Conservation (phyloP, 2,329 filamentous ascomycete species). For the Paraconiothyrium brasiliense region DNA sequence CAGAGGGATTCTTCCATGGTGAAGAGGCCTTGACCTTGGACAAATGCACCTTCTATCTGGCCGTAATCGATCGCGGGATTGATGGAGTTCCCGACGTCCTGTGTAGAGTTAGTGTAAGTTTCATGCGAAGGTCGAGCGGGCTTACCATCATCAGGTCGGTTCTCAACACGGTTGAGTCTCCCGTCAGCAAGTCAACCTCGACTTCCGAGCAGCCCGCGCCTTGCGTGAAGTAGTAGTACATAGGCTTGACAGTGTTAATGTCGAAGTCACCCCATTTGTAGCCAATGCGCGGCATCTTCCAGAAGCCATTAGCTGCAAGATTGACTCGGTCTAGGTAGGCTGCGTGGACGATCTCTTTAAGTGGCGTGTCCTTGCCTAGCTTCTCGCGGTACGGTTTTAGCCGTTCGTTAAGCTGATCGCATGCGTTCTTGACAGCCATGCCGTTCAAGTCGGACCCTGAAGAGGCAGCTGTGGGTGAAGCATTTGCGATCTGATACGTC, state of each 20-base stretch:
- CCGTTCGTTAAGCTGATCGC: constrained; percentile 85
- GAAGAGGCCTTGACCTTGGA: constrained; percentile 82
- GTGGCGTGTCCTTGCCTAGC: constrained; percentile 76
- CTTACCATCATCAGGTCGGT: constrained; percentile 87
- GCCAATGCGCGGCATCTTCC: constrained; percentile 95
- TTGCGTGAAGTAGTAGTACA: constrained; percentile 97
- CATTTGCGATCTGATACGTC: constrained; percentile 88
- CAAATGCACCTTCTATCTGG: constrained; percentile 82
- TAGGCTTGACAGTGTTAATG: constrained; percentile 57
- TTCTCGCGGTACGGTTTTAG: constrained; percentile 85
- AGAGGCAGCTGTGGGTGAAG: constrained; percentile 89
- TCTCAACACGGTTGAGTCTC: constrained; percentile 86
- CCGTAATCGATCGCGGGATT: constrained; percentile 83
- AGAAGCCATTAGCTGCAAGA: constrained; percentile 92
- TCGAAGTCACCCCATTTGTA: constrained; percentile 77
- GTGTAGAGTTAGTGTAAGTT: constrained; percentile 12
- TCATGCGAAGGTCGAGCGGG: not conserved
- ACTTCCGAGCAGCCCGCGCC: constrained; percentile 89
- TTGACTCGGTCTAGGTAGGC: constrained; percentile 97
- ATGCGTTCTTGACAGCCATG: constrained; percentile 92
- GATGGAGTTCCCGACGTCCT: constrained; percentile 81
- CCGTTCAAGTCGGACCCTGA: constrained; percentile 95
- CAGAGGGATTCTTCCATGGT: constrained; percentile 78
- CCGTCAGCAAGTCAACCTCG: constrained; percentile 89
- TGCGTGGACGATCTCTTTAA: constrained; percentile 86